Evolutionary conservation across 495 filamentous ascomycete species (phyloP), one percentile per base, ranked within the genome.

Genomic region (Penicillium alfredii): DNA sequence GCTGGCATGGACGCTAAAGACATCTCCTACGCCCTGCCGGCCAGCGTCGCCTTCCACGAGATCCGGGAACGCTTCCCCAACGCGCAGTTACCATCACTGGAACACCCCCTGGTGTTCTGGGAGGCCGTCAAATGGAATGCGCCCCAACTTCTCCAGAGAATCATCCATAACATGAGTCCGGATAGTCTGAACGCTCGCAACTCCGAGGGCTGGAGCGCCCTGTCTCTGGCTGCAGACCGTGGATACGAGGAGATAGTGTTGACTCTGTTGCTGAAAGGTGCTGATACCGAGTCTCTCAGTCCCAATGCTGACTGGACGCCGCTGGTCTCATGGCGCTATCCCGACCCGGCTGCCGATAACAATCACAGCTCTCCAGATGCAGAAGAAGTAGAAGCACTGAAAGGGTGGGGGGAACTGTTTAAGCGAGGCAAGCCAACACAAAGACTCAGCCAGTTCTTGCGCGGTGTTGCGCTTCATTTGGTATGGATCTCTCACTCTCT

Each of bases 371-470:
- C n/a, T n/a, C n/a, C n/a, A n/a, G n/a, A n/a, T n/a, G n/a, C n/a
- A n/a, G n/a, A n/a, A n/a, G n/a, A n/a, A n/a, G n/a, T n/a, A n/a
- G n/a, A n/a, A n/a, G n/a, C n/a, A n/a, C n/a, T n/a, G 55, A 72
- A 73, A 47, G 78, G 81, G 41, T 94, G 87, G 86, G 81, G 84
- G 1, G 73, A 71, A 16, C 53, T 94, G 10, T 92, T 94, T 53
- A 82, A 86, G 31, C 69, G 73, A 33, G 80, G 79, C 3, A 68
- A 74, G 33, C 75, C 86, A 5, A 92, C 84, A 0, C 51, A 67
- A 25, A 72, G 83, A 42, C 66, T 88, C 12, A 75, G 78, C 1
- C 72, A 84, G 44, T 81, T 95, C 26, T 61, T 94, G 38, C 69
- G 80, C 19, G 86, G 84, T 1, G 62, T 94, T 38, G 89, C 87